A percentile compares a stretch with the other conserved stretches of the same genome.
These are phyloP conservation scores for Colletotrichum musicola DNA, from an alignment of 2,329 filamentous ascomycete genomes.

Conservation along the genomic window DNA sequence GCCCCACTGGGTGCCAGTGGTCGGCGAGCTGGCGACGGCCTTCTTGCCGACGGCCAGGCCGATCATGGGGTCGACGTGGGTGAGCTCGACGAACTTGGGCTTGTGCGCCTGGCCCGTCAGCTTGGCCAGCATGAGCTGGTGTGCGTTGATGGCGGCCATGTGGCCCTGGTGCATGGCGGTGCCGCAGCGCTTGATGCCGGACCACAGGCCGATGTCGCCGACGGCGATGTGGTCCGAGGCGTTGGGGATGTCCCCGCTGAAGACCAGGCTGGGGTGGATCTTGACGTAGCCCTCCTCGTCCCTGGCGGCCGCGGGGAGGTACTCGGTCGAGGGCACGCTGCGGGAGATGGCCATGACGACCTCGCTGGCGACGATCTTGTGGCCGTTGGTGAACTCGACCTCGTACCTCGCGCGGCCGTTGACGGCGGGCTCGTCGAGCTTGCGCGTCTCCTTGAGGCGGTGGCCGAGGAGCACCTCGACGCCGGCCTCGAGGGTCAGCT, in stretches of 20 bases:
- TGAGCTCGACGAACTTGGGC: slow-evolving; percentile 63
- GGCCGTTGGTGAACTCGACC: slow-evolving; percentile 71
- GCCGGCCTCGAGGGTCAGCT: slow-evolving; percentile 70
- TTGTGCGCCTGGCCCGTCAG: slow-evolving; percentile 47
- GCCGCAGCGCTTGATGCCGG: slow-evolving; percentile 84
- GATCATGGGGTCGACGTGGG: slow-evolving; percentile 73
- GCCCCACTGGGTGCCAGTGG: slow-evolving; percentile 68
- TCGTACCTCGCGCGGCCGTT: slow-evolving; percentile 58
- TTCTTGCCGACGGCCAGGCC: slow-evolving; percentile 78
- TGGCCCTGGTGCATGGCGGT: slow-evolving; percentile 81
- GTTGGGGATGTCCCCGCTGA: slow-evolving; percentile 67
- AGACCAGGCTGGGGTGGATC: slow-evolving; percentile 68
- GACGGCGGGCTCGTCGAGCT: slow-evolving; percentile 51
- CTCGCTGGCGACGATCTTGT: slow-evolving; percentile 70
- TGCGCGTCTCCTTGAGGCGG: slow-evolving; percentile 64
- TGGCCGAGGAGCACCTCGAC: slow-evolving; percentile 75
- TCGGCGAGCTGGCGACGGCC: slow-evolving; percentile 72
- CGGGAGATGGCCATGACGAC: slow-evolving; percentile 79
- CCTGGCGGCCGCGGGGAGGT: slow-evolving; percentile 70
- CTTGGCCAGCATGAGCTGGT: slow-evolving; percentile 68
- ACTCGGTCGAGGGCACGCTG: slow-evolving; percentile 71
- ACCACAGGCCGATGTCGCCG: slow-evolving; percentile 79
- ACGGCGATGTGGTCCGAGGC: slow-evolving; percentile 73
- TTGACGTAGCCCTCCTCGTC: slow-evolving; percentile 75
- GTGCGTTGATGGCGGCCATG: slow-evolving; percentile 74